Conservation (phyloP, 2,329 filamentous ascomycete genomes). For the Coleophoma cylindrospora region DNA sequence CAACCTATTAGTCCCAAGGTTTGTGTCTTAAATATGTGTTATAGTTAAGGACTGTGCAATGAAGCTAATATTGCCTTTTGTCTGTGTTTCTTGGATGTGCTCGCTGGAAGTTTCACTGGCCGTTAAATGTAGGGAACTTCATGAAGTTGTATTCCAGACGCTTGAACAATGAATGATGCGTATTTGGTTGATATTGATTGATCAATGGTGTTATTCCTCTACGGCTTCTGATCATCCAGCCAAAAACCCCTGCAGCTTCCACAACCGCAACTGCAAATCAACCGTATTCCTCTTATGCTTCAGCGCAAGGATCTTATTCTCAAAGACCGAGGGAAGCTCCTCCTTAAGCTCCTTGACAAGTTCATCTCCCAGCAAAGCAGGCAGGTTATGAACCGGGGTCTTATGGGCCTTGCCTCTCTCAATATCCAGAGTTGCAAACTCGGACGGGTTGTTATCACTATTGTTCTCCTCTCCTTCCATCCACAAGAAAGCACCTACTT, state of each 20-base stretch:
- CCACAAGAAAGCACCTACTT: slow-evolving; percentile 20
- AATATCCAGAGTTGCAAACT: slow-evolving; percentile 41
- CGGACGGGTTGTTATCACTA: slow-evolving; percentile 22
- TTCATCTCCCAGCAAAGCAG: slow-evolving; percentile 43
- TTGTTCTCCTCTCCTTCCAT: slow-evolving; percentile 6
- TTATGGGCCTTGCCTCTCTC: slow-evolving; percentile 24
- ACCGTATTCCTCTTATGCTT: slow-evolving; percentile 33
- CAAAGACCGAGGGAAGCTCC: slow-evolving; percentile 20
- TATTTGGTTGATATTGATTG: no score
- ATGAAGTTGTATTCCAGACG: no score
- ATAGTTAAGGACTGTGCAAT: no score
- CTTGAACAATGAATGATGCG: no score
- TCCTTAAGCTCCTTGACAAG: slow-evolving; percentile 34
- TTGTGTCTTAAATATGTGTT: no score
- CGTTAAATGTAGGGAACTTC: no score
- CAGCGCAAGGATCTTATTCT: slow-evolving; percentile 32
- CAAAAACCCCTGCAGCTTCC: slow-evolving; percentile 49
- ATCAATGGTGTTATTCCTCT: no score
- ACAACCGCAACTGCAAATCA: slow-evolving; percentile 43
- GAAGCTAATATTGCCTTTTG: no score
- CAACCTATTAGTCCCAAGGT: no score
- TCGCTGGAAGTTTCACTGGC: no score
- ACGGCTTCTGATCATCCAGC: no score
- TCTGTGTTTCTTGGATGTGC: no score
- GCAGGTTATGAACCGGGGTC: slow-evolving; percentile 48